Evolutionary conservation across 768 basidiomycete genomes (phyloP), one percentile per base, ranked within the genome.

Genomic region (Trametes sanguinea): DNA sequence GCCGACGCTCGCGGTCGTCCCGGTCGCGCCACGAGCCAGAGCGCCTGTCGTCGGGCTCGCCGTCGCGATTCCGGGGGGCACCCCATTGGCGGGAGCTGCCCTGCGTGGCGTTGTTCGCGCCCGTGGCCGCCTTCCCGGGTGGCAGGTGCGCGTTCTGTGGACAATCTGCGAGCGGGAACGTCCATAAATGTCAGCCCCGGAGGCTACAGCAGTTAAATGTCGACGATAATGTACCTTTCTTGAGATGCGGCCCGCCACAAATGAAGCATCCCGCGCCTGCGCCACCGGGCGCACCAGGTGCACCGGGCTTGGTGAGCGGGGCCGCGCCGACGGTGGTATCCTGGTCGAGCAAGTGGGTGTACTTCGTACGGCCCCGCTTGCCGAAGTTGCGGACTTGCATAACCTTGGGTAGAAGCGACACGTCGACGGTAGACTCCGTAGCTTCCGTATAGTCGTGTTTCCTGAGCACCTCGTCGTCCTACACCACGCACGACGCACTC

Each of bases 311-410:
- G 51, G 35, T 37, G 77, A 29, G 77, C 83, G 4, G 69, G 69
- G 6, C 85, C 88, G 32, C 88, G 51, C 70, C 77, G 11, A 73
- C 62, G 27, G 92, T 93, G 0, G 96, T 98, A 72, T 98, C 96
- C 79, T 98, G 92, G 69, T 95, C 95, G 40, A 94, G 76, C 65
- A 99, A 76, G 76, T 99, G 96, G 14, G 97, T 98, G 69, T 98
- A 98, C 77, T 99, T 95, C 33, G 93, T 94, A 48, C 90, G 87
- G 72, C 92, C 86, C 62, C 92, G 87, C 75, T 94, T 95, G 48
- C 94, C 93, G 70, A 95, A 98, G 77, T 98, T 88, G 74, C 87
- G 88, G 70, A 95, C 93, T 76, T 98, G 97, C 95, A 98, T 96
- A 60, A 97, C 90, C 76, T 92, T 85, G 8, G 97, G 97, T 33